phyloP scores from a whole-genome alignment of 345 rosid genomes.

The Camelina sativa region DNA sequence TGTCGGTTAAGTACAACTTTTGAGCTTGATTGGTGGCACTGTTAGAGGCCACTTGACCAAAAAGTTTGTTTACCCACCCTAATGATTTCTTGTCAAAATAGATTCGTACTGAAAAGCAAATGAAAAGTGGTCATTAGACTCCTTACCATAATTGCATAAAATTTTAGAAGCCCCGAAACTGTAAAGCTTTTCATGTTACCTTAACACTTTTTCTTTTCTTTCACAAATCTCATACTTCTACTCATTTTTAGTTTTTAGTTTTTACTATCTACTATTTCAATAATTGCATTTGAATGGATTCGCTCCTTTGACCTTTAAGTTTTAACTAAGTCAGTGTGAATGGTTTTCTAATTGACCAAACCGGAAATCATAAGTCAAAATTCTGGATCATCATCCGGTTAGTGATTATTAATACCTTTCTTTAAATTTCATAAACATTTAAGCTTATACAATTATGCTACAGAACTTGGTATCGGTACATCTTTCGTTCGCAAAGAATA shows the following conservation, averaged over 20 bases:
- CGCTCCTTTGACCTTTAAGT: conserved; percentile 6
- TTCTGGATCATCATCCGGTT: conserved; percentile 8
- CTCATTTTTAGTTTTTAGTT: not conserved
- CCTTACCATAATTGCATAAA: conserved; percentile 13
- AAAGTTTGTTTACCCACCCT: conserved; percentile 31
- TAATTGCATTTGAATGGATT: not conserved
- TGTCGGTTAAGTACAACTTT: conserved; percentile 39
- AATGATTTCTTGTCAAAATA: conserved; percentile 36
- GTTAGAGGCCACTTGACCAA: conserved; percentile 34
- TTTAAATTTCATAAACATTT: conserved; percentile 17
- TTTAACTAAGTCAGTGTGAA: not conserved
- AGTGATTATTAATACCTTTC: not conserved
- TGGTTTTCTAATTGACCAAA: not conserved
- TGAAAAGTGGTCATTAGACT: conserved; percentile 13
- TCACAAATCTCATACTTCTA: not conserved
- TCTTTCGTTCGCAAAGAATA: conserved; percentile 31
- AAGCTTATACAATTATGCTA: conserved; percentile 19
- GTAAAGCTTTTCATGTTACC: conserved; percentile 8
- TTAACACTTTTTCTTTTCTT: not conserved
- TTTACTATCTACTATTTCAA: conserved; percentile 8
- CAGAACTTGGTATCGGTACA: not conserved
- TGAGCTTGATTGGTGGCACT: conserved; percentile 44
- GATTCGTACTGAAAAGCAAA: conserved; percentile 22
- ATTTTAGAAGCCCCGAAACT: not conserved
- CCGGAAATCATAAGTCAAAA: conserved; percentile 18